Conservation (phyloP, 2,329 filamentous ascomycete genomes). For the Paecilomyces formosus region DNA sequence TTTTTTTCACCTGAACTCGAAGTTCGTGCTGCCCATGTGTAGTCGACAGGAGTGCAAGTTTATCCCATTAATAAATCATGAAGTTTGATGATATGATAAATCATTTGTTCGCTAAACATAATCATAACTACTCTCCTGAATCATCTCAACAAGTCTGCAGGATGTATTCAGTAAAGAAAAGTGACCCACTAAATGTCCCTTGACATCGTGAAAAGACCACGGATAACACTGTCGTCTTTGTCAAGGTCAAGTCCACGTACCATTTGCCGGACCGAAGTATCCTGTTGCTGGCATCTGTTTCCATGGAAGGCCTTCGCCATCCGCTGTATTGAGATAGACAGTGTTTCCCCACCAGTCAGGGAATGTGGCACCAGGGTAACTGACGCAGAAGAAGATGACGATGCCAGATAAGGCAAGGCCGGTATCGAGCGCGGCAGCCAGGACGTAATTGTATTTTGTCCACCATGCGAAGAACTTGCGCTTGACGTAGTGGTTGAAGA, state of each 20-base stretch:
- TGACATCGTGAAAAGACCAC: neutral
- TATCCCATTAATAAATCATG: neutral
- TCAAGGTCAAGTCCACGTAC: slow-evolving; percentile 13
- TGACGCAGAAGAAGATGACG: slow-evolving; percentile 28
- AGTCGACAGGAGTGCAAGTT: neutral
- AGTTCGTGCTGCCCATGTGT: neutral
- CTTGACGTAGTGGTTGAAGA: slow-evolving; percentile 74
- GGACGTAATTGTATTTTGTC: slow-evolving; percentile 38
- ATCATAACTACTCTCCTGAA: neutral
- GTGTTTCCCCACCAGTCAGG: slow-evolving; percentile 28
- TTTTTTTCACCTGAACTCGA: neutral
- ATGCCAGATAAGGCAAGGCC: slow-evolving; percentile 25
- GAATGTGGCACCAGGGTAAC: slow-evolving; percentile 22
- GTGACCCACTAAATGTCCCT: neutral
- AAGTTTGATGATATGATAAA: neutral
- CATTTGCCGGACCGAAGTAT: slow-evolving; percentile 24
- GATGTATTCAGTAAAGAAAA: no score
- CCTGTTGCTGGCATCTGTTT: slow-evolving; percentile 17
- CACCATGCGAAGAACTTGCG: slow-evolving; percentile 49
- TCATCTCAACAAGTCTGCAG: no score
- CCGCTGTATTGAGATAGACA: slow-evolving; percentile 23
- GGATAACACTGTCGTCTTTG: neutral
- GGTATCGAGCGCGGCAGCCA: slow-evolving; percentile 33
- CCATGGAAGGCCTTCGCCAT: slow-evolving; percentile 20
- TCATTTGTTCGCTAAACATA: neutral